Conservation (phyloP, 2,329 filamentous ascomycete genomes). For the Xylariaceae sp. region DNA sequence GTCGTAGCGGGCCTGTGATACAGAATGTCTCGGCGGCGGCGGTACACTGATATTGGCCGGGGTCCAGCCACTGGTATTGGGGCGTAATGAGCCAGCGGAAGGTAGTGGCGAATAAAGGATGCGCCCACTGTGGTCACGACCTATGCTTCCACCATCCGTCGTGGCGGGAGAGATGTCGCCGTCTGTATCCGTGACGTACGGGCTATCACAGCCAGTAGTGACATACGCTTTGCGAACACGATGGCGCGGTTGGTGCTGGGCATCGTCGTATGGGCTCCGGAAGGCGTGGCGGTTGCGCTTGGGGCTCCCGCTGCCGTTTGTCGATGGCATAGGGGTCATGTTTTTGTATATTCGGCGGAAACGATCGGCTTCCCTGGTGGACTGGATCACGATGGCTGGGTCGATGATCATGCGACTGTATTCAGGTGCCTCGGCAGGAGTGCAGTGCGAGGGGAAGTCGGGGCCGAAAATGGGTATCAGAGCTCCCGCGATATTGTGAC, state of each 20-base stretch:
- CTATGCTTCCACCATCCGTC: constrained; percentile 16
- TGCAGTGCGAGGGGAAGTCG: constrained; percentile 70
- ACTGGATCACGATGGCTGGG: constrained; percentile 46
- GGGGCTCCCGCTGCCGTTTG: constrained; percentile 11
- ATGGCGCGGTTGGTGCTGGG: constrained; percentile 15
- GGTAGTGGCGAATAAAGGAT: constrained; percentile 19
- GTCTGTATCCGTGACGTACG: constrained; percentile 39
- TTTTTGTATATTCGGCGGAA: constrained; percentile 34
- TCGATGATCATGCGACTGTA: constrained; percentile 67
- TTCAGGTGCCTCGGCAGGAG: constrained; percentile 56
- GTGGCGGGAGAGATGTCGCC: constrained; percentile 28
- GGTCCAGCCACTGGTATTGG: constrained; percentile 23
- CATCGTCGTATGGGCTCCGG: constrained; percentile 18
- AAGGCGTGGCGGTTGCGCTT: constrained; percentile 24
- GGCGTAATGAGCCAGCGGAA: constrained; percentile 8
- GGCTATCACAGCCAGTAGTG: constrained; percentile 26
- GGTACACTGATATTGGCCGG: constrained; percentile 18
- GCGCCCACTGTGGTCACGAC: constrained; percentile 8
- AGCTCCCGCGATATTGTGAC: constrained; percentile 75
- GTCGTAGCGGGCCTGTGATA: constrained; percentile 2
- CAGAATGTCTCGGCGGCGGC: constrained; percentile 6
- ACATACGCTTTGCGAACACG: constrained; percentile 28
- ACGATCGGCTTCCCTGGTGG: constrained; percentile 45
- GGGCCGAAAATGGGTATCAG: constrained; percentile 88
- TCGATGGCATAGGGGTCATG: constrained; percentile 10